Conservation (phyloP, 164 flowering plant genomes). For the Tinospora cordifolia region DNA sequence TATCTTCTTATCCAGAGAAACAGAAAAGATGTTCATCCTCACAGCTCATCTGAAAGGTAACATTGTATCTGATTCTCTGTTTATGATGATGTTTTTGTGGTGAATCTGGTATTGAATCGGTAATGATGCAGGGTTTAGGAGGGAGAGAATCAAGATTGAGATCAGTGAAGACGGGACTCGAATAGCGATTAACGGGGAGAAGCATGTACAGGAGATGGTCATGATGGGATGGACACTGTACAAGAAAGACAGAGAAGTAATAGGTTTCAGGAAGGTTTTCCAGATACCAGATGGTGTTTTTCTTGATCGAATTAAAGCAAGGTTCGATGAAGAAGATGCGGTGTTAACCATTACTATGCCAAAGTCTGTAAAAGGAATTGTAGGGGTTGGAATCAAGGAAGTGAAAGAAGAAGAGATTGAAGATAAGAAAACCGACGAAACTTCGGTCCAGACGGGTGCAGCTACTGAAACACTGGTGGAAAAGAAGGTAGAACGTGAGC, state of each 20-base stretch:
- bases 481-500: not conserved
- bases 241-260: slow-evolving; percentile 35
- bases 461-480: slow-evolving; percentile 1
- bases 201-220: slow-evolving; percentile 41
- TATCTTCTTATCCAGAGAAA: slow-evolving; percentile 46
- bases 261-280: slow-evolving; percentile 43
- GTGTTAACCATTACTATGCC: slow-evolving; percentile 48
- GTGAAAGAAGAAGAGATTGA: slow-evolving; percentile 29
- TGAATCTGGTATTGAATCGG: not conserved
- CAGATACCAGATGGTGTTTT: slow-evolving; percentile 52
- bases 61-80: too few species aligned
- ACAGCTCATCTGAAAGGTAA: slow-evolving; percentile 54
- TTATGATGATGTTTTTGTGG: not conserved
- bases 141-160: slow-evolving; percentile 37
- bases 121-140: slow-evolving; percentile 37
- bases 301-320: slow-evolving; percentile 49
- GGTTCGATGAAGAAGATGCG: slow-evolving; percentile 38
- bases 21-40: slow-evolving; percentile 51
- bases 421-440: slow-evolving; percentile 2
- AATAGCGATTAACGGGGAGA: slow-evolving; percentile 45
- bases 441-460: slow-evolving; percentile 7
- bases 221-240: slow-evolving; percentile 34
- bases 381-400: slow-evolving; percentile 41
- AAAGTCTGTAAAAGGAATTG: slow-evolving; percentile 40
- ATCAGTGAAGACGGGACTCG: slow-evolving; percentile 49